Percentiles rank a stretch among this genome's conserved stretches.
phyloP scores from a whole-genome alignment of 2,329 filamentous ascomycete species.

The Myriosclerotinia curreyana region DNA sequence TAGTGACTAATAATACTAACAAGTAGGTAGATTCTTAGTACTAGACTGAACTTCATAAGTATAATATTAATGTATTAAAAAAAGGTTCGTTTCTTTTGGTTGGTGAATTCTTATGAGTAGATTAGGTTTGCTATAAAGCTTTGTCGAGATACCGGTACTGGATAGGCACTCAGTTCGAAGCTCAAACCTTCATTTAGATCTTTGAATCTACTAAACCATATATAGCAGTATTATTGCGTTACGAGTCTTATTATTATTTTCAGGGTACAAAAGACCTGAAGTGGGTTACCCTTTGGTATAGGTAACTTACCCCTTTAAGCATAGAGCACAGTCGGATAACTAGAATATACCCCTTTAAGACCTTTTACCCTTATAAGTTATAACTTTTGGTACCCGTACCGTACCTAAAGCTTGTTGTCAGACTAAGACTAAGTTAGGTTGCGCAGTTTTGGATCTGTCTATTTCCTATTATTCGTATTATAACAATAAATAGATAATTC shows the following conservation, averaged over 20 bases:
- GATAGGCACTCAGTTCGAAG: too few relatives aligned
- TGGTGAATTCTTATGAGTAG: neutral
- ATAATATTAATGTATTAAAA: too few relatives aligned
- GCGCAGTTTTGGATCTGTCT: neutral
- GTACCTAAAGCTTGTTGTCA: conserved; percentile 10
- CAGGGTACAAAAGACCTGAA: too few relatives aligned
- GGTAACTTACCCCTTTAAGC: neutral
- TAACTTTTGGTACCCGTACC: too few relatives aligned
- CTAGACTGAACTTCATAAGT: neutral
- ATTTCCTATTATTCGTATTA: neutral
- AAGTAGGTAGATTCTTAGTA: neutral
- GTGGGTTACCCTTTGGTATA: neutral
- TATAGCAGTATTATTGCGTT: conserved; percentile 1
- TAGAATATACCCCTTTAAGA: neutral
- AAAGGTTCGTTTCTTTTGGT: conserved; percentile 4
- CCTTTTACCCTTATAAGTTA: neutral
- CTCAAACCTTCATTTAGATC: neutral
- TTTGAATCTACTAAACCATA: conserved; percentile 3
- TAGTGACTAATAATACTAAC: neutral
- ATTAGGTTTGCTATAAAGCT: conserved; percentile 1
- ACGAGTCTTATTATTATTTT: neutral
- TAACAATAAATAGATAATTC: too few relatives aligned
- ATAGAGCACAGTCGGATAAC: neutral
- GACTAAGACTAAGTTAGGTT: too few relatives aligned
- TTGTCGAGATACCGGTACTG: neutral